A percentile compares a stretch with the other conserved stretches of the same genome.
Conservation (phyloP, 2,329 filamentous ascomycete genomes). For the Botryotinia convoluta region DNA sequence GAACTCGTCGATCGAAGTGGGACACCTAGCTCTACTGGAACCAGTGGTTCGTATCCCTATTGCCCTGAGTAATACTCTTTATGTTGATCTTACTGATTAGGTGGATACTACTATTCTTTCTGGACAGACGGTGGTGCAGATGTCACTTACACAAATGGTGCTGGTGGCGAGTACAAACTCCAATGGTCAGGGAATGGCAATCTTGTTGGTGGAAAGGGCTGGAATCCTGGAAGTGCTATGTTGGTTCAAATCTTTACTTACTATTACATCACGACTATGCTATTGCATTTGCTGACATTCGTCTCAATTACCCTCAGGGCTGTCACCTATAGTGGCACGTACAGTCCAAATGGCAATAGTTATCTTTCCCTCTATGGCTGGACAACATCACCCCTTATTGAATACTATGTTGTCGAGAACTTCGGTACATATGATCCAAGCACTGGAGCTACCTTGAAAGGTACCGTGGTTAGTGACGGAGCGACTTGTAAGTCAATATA, state of each 20-base stretch:
- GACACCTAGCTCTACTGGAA: constrained; percentile 14
- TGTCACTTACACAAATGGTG: constrained; percentile 55
- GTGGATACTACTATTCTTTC: constrained; percentile 52
- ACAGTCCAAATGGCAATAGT: constrained; percentile 43
- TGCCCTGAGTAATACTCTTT: background rate
- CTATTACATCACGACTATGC: background rate
- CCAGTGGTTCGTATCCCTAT: background rate
- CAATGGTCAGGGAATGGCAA: constrained; percentile 48
- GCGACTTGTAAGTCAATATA: constrained; percentile 43
- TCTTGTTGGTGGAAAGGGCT: constrained; percentile 51
- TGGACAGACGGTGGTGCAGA: constrained; percentile 53
- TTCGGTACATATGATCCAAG: constrained; percentile 51
- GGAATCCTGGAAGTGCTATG: constrained; percentile 42
- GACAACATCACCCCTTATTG: constrained; percentile 39
- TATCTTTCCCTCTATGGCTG: constrained; percentile 60
- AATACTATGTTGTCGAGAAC: constrained; percentile 54
- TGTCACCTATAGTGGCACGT: constrained; percentile 45
- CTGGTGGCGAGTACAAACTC: constrained; percentile 49
- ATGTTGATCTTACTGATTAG: background rate
- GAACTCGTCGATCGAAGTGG: background rate
- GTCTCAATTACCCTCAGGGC: constrained; percentile 25
- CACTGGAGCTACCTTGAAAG: constrained; percentile 48
- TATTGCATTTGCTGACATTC: background rate
- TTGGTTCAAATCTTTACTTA: constrained; percentile 18
- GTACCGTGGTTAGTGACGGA: constrained; percentile 51